Evolutionary conservation across 1,139 yeast genomes (phyloP).

Genomic region (Sugiyamaella xylanicola): DNA sequence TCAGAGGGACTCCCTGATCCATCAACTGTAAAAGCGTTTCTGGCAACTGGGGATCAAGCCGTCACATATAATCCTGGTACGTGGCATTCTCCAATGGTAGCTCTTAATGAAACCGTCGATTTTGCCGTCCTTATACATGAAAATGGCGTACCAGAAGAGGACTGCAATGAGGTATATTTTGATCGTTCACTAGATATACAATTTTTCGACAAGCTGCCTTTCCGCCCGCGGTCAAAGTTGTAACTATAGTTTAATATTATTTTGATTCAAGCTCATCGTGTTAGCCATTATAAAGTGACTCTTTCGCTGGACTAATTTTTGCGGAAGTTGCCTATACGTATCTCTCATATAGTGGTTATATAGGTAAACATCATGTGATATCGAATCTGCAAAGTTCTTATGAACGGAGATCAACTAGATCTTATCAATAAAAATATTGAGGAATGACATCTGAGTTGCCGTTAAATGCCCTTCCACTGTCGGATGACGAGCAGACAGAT

Average conservation of each 20-base stretch:
- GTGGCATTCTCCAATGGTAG: conserved; percentile 97
- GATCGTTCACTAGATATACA: conserved; percentile 46
- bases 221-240: background rate
- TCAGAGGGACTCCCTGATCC: conserved; percentile 61
- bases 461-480: background rate
- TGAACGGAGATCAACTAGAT: too few species aligned
- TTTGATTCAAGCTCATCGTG: too few species aligned
- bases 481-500: conserved; percentile 8
- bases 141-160: conserved; percentile 75
- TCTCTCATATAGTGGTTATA: too few species aligned
- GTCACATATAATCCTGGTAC: conserved; percentile 81
- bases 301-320: too few species aligned
- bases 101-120: conserved; percentile 57
- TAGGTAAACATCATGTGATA: too few species aligned
- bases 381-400: too few species aligned
- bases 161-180: conserved; percentile 76
- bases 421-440: too few species aligned
- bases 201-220: conserved; percentile 13
- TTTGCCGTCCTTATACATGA: conserved; percentile 87
- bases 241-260: too few species aligned
- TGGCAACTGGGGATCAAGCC: conserved; percentile 81
- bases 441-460: conserved; percentile 4
- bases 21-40: conserved; percentile 60
- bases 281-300: too few species aligned
- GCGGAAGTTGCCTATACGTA: too few species aligned